These are phyloP conservation scores for Tylopilus cervinicoccineus DNA, from an alignment of 768 basidiomycete genomes.

Conservation along the genomic window DNA sequence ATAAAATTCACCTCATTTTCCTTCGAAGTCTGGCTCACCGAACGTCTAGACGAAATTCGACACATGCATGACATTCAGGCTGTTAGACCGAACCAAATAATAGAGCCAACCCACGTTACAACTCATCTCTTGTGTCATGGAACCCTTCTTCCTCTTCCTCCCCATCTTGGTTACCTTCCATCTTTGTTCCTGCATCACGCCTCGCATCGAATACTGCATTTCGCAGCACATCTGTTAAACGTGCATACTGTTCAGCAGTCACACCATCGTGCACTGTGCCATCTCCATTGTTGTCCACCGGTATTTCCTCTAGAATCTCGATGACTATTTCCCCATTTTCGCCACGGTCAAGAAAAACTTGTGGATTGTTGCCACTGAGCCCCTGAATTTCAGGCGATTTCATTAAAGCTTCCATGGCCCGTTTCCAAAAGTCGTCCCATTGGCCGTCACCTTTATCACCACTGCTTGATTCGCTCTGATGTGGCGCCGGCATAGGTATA, in stretches of 20 bases:
- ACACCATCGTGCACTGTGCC: conserved; percentile 25
- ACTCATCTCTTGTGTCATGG: conserved; percentile 28
- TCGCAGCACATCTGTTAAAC: conserved; percentile 47
- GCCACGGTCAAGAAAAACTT: conserved; percentile 41
- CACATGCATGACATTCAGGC: conserved; percentile 14
- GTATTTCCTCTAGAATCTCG: conserved; percentile 44
- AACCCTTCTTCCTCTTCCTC: conserved; percentile 32
- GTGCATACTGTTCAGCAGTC: conserved; percentile 38
- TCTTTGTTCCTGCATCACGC: conserved; percentile 28
- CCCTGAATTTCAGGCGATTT: conserved; percentile 29
- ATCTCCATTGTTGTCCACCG: conserved; percentile 29
- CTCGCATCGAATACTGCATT: conserved; percentile 51
- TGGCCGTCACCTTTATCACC: conserved; percentile 15
- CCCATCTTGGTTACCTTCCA: conserved; percentile 17
- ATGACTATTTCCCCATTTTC: conserved; percentile 41
- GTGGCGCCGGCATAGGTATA: conserved; percentile 29
- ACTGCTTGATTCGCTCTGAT: conserved; percentile 14
- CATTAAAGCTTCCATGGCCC: conserved; percentile 27
- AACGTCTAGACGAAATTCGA: conserved; percentile 7
- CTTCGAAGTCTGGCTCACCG: conserved; percentile 2
- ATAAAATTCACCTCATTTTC: conserved; percentile 6
- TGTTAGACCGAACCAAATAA: conserved; percentile 11
- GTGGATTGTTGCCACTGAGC: conserved; percentile 26
- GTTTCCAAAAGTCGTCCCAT: conserved; percentile 26
- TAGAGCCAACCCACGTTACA: conserved; percentile 27